Base-by-base conservation (phyloP, 805 yeast genomes). In the Komagataella kurtzmanii region DNA sequence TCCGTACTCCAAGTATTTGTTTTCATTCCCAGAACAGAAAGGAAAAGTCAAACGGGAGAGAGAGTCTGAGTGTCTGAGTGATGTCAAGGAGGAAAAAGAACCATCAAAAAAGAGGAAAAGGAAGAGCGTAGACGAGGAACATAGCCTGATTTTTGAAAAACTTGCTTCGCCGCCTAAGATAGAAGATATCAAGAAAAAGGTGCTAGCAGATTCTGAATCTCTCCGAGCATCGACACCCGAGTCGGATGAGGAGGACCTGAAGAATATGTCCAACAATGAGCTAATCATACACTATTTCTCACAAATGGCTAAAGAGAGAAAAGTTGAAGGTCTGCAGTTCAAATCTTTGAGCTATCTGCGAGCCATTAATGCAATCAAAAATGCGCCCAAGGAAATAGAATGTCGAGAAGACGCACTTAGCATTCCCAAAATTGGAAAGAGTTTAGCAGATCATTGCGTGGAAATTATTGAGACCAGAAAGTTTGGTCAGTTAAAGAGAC, bases 401-500 rank as follows among this genome's bases (percentile, higher is more conserved):
- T 65, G 69, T 1, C 65, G 64, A 0, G 54, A 58, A 2, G 71
- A 77, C 46, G 79, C 80, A 1, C 48, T 54, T 12, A 58, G 59
- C 48, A 57, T 74, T 18, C 68, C 71, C 1, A 72, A 74, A 1
- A 57, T 77, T 17, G 77, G 79, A 1, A 56, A 63, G 8, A 59
- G 65, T 1, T 66, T 76, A 40, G 73, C 74, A 0, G 52, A 50
- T 2, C 74, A 77, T 57, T 69, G 78, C 21, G 76, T 71, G 46
- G 80, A 76, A 55, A 70, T 76, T 10, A 56, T 63, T n/a, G 52
- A 59, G 4, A 73, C 76, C 0, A 72, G 72, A 50, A 55, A 59
- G 48, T 56, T 66, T 10, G 54, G 43, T 7, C 54, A 55, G 36
- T 50, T 54, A 17, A 56, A 45, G 55, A 49, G 47, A 43, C 49